Evolutionary conservation across 31 red algal genomes (phyloP), one percentile per base, ranked within the genome.

Genomic region (Odonthalia washingtoniensis): DNA sequence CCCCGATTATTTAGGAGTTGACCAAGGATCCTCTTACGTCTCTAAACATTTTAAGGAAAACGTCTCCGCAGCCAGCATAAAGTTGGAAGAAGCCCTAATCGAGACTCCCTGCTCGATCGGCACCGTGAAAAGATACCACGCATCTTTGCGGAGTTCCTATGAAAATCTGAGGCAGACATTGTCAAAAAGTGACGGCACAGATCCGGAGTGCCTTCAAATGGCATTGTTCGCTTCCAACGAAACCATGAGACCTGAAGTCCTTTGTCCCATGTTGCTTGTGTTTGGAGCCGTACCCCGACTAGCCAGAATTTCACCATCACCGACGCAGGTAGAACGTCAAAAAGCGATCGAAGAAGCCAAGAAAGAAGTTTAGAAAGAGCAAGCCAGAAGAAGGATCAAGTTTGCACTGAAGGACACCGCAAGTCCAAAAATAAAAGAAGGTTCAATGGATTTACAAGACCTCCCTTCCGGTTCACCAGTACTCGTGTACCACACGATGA

Each of bases 1-100:
- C 1, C 73, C 60, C 28, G 84, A 87, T 42, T 78, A 75, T 49
- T 41, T 87, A 9, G 43, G 45, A 39, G 73, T 78, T 2, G 84
- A 87, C 30, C 84, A 87, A 42, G 72, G 84, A 44, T 87, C 84
- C 0, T 75, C 73, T 32, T 78, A 75, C 52, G 61, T 77, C 1
- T 87, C 84, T 0, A 52, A 28, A 4, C 72, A 87, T 26, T 65
- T 87, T 24, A 34, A 39, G 46, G 70, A 36, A 31, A 77, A 67
- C 32, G 46, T 57, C 32, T 35, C 21, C 5, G 60, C 32, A 69
- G 78, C 28, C 6, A 32, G 32, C 12, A 68, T 81, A 9, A 67
- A 6, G 9, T 5, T 81, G 5, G 32, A 62, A 9, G 52, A 81
- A 17, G 78, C 9, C 27, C 78, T 52, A 30, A 67, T 81, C 36